Evolutionary conservation across 208 protist species (phyloP), one percentile per base, ranked within the genome.

Genomic region (Leishmania major): DNA sequence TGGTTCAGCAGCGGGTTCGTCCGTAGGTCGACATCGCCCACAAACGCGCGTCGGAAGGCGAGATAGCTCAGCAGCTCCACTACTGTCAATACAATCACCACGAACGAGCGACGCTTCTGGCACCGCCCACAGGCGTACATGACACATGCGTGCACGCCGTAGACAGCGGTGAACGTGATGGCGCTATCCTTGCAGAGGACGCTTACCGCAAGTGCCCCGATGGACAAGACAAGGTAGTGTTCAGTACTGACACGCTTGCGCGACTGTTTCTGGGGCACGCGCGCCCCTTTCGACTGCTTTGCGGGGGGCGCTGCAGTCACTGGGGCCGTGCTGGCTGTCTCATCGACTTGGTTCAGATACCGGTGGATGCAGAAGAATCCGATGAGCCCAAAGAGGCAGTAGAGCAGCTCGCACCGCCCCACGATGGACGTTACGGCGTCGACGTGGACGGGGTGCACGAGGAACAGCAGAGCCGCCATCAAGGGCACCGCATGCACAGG

Each of bases 381-480:
- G 37, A 88, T 49, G 64, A 95, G 84, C 51, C 88, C 91, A 81
- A 94, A 92, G 47, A 94, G 80, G 75, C 84, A 91, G 81, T 84
- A 96, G 28, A 97, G 79, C 19, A 93, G 77, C 79, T 98, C 95
- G 43, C 90, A 88, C 11, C 95, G 81, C 2, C 95, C 94, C 19
- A 98, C 95, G 79, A 97, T 91, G 17, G 89, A 90, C 10, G 91
- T 92, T 35, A 98, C 94, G 59, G 93, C 82, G 37, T 98, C 95
- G 35, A 90, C 90, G 87, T 98, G 95, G 22, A 96, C 92, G 6
- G 95, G 95, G 81, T 98, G 95, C 6, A 89, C 88, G 60, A 91
- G 81, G 77, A 95, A 98, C 8, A 98, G 85, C 35, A 88, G 59
- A 64, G 90, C 84, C 8, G 90, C 75, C 17, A 94, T 49, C 3